Conservation (phyloP, 805 yeast species). For the Yarrowia porcina region DNA sequence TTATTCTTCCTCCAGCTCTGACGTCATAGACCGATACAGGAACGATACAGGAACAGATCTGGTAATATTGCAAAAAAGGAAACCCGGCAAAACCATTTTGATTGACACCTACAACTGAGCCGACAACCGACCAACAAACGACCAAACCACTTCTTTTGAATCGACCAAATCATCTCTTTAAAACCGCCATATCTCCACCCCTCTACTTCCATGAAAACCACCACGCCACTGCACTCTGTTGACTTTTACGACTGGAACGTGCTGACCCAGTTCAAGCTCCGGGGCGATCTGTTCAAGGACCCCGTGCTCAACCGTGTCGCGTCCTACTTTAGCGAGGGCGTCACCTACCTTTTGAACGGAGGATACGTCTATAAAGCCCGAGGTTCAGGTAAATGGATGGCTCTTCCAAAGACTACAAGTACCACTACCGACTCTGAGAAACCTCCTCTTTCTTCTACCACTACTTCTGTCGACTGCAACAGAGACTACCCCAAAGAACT, state of each 20-base stretch:
- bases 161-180: no score
- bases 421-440: no score
- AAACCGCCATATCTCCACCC: no score
- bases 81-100: background rate
- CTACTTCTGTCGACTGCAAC: background rate
- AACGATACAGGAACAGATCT: no score
- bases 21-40: no score
- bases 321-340: conserved; percentile 10
- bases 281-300: conserved; percentile 13
- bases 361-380: conserved; percentile 8
- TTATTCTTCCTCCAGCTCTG: background rate
- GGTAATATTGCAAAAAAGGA: background rate
- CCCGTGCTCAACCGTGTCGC: conserved; percentile 20
- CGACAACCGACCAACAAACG: no score
- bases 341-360: conserved; percentile 12
- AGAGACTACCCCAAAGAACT: conserved; percentile 15
- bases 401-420: background rate
- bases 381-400: conserved; percentile 4
- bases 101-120: no score
- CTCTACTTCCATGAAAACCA: conserved; percentile 14
- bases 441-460: no score
- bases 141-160: no score
- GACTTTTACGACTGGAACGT: conserved; percentile 24
- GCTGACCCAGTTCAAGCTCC: conserved; percentile 18
- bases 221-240: conserved; percentile 20